Evolutionary conservation across 495 filamentous ascomycete species (phyloP).

Genomic region (Penicillium lividum): DNA sequence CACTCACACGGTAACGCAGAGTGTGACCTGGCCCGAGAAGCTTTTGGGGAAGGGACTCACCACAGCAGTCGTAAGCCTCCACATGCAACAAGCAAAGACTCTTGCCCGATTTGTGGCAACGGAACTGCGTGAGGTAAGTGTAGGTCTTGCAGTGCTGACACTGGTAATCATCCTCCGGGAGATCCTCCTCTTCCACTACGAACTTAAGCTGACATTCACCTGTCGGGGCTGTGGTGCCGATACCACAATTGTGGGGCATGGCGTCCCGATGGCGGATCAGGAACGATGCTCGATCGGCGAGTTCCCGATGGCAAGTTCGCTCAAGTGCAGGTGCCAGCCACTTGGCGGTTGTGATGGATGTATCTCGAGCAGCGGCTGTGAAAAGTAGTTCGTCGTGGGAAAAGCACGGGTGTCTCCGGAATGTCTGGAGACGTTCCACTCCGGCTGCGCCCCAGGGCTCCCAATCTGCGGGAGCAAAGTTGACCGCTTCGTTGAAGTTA

Average conservation of each 20-base stretch:
- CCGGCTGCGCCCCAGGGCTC: conserved; percentile 88
- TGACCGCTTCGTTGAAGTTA: conserved; percentile 99
- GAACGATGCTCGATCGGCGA: conserved; percentile 66
- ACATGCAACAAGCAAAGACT: conserved; percentile 78
- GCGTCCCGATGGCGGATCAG: conserved; percentile 61
- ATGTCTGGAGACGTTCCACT: conserved; percentile 81
- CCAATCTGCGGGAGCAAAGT: conserved; percentile 97
- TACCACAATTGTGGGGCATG: conserved; percentile 47
- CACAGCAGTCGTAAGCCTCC: conserved; percentile 77
- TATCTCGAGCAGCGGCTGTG: conserved; percentile 76
- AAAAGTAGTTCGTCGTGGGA: conserved; percentile 96
- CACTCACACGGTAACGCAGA: conserved; percentile 72
- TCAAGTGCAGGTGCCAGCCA: conserved; percentile 89
- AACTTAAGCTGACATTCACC: conserved; percentile 46
- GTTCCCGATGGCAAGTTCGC: conserved; percentile 72
- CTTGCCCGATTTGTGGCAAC: conserved; percentile 75
- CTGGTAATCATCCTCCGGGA: conserved; percentile 85
- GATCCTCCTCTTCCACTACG: conserved; percentile 66
- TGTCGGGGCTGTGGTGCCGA: conserved; percentile 34
- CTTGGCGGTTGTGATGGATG: conserved; percentile 89
- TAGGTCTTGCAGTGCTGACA: conserved; percentile 92
- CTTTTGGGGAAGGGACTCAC: conserved; percentile 57
- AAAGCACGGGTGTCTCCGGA: conserved; percentile 91
- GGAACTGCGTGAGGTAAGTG: conserved; percentile 86
- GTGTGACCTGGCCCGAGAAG: conserved; percentile 64